phyloP scores from a whole-genome alignment of 176 grass and related monocot species.

The Rhynchospora pubera region DNA sequence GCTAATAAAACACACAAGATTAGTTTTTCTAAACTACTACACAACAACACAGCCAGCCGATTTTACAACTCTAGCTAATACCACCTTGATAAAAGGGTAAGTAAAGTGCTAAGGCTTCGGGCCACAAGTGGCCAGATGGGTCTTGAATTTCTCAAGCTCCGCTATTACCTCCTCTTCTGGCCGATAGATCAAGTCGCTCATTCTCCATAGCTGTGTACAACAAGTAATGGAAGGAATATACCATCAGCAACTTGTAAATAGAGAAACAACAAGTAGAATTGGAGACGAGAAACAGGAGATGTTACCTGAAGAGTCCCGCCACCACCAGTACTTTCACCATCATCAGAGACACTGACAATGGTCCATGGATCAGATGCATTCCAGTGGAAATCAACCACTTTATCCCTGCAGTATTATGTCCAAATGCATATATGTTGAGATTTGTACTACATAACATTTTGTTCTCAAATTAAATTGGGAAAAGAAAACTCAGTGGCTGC shows the following conservation, averaged over 20 bases:
- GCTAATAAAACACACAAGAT: not conserved
- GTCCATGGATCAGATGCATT: slow-evolving; percentile 98
- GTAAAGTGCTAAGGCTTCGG: slow-evolving; percentile 39
- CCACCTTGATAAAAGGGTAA: not conserved
- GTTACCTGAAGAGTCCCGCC: slow-evolving; percentile 95
- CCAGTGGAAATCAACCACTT: slow-evolving; percentile 98
- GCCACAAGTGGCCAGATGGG: slow-evolving; percentile 66
- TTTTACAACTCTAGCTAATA: slow-evolving; percentile 12
- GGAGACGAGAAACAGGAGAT: slow-evolving; percentile 14
- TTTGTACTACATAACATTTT: not conserved
- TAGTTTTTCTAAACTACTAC: slow-evolving; percentile 9
- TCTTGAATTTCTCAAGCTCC: slow-evolving; percentile 87
- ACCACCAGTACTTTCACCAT: slow-evolving; percentile 92
- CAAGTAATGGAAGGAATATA: not conserved
- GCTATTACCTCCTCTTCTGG: slow-evolving; percentile 85
- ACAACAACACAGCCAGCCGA: not conserved
- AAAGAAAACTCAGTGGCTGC: not conserved
- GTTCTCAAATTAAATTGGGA: not conserved
- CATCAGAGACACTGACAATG: slow-evolving; percentile 93
- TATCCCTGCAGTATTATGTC: slow-evolving; percentile 49
- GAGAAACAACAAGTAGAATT: not conserved
- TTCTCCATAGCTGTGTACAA: slow-evolving; percentile 78
- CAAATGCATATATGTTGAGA: not conserved
- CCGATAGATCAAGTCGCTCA: slow-evolving; percentile 93
- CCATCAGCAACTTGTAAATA: not conserved